phyloP scores from a whole-genome alignment of 2,329 filamentous ascomycete species.

The Apiospora kogelbergensis region DNA sequence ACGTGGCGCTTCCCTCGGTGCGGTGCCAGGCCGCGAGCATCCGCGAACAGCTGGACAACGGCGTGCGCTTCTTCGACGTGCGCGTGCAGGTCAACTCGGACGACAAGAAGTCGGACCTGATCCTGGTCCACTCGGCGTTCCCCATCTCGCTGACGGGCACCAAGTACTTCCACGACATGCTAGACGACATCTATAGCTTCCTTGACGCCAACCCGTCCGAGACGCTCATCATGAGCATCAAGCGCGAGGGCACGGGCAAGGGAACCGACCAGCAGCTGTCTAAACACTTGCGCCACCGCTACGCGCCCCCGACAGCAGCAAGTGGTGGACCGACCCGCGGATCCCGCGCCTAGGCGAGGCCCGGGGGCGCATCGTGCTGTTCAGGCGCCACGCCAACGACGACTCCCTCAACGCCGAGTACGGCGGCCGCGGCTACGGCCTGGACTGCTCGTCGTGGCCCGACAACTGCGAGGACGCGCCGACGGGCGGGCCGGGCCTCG shows the following conservation, averaged over 20 bases:
- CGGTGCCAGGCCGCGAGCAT: slow-evolving; percentile 85
- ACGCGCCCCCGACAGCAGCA: slow-evolving; percentile 51
- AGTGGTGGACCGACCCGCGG: slow-evolving; percentile 77
- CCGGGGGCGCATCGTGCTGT: slow-evolving; percentile 78
- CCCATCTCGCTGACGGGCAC: slow-evolving; percentile 80
- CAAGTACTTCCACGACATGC: slow-evolving; percentile 75
- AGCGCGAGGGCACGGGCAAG: slow-evolving; percentile 84
- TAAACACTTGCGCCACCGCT: slow-evolving; percentile 70
- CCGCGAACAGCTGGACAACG: slow-evolving; percentile 78
- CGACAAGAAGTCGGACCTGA: slow-evolving; percentile 61
- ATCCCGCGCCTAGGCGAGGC: slow-evolving; percentile 78
- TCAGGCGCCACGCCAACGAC: slow-evolving; percentile 76
- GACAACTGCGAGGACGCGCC: slow-evolving; percentile 77
- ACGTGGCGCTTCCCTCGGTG: slow-evolving; percentile 85
- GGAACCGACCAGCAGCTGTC: slow-evolving; percentile 78
- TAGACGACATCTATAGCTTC: slow-evolving; percentile 72
- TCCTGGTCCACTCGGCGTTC: slow-evolving; percentile 88
- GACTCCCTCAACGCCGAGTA: slow-evolving; percentile 51
- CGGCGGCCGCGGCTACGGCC: slow-evolving; percentile 53
- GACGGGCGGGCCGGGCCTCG: slow-evolving; percentile 65
- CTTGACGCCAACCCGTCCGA: slow-evolving; percentile 77
- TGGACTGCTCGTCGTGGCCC: slow-evolving; percentile 71
- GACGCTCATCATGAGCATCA: slow-evolving; percentile 81
- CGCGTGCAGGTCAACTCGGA: slow-evolving; percentile 60
- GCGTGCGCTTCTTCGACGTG: slow-evolving; percentile 92